Conservation (phyloP, 2,329 filamentous ascomycete genomes). For the Colletotrichum tropicicola region DNA sequence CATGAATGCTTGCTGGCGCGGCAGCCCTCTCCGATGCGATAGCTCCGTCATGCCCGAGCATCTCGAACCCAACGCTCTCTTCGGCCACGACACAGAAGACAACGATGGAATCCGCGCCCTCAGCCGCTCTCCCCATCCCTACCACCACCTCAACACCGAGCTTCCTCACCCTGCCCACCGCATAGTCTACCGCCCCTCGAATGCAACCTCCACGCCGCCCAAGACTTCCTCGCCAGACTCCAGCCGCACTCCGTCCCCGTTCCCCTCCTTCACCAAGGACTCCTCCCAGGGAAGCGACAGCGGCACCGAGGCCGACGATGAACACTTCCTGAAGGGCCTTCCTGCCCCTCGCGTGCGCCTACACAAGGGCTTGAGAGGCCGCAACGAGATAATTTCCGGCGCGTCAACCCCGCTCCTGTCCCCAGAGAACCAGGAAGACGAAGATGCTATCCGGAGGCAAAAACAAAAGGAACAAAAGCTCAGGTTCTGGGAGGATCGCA, state of each 20-base stretch:
- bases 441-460: slow-evolving; percentile 27
- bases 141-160: slow-evolving; percentile 67
- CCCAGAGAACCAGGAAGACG: slow-evolving; percentile 54
- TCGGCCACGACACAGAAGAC: slow-evolving; percentile 44
- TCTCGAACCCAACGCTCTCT: slow-evolving; percentile 45
- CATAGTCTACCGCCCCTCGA: slow-evolving; percentile 33
- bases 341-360: slow-evolving; percentile 79
- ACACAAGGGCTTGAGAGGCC: slow-evolving; percentile 80
- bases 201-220: slow-evolving; percentile 16
- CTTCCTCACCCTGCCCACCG: slow-evolving; percentile 60
- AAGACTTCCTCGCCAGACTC: slow-evolving; percentile 33
- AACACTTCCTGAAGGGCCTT: slow-evolving; percentile 85
- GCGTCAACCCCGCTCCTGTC: slow-evolving; percentile 64
- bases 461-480: slow-evolving; percentile 12
- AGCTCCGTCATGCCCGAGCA: slow-evolving; percentile 57
- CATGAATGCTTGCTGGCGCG: slow-evolving; percentile 16
- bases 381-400: slow-evolving; percentile 62
- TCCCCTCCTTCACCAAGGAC: slow-evolving; percentile 53
- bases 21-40: slow-evolving; percentile 29
- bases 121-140: slow-evolving; percentile 74
- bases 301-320: slow-evolving; percentile 94
- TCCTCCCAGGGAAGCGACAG: slow-evolving; percentile 81
- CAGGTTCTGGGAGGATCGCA: slow-evolving; percentile 35
- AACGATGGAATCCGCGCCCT: slow-evolving; percentile 55
- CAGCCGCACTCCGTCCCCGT: slow-evolving; percentile 32